A percentile compares a stretch with the other conserved stretches of the same genome.
phyloP scores from a whole-genome alignment of 805 yeast species.

The Starmerella vaccinii region DNA sequence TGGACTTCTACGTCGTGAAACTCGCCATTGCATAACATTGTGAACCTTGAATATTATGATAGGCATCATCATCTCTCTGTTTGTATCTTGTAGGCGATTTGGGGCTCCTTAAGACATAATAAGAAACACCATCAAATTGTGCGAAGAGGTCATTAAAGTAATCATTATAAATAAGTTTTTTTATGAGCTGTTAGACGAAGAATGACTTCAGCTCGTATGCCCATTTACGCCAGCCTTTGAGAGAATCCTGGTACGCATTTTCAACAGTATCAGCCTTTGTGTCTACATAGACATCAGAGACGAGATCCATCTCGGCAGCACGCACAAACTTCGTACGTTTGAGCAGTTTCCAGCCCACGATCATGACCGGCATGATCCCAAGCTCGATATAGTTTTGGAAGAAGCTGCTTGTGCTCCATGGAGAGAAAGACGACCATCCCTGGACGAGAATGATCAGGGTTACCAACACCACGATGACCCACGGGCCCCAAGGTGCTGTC shows the following conservation, averaged over 20 bases:
- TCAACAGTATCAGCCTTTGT: slow-evolving; percentile 40
- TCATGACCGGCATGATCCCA: slow-evolving; percentile 43
- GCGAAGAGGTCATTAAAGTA: no score
- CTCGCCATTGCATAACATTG: no score
- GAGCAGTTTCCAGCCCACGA: slow-evolving; percentile 48
- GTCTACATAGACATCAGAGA: slow-evolving; percentile 58
- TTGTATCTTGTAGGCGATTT: no score
- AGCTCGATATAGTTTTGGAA: slow-evolving; percentile 59
- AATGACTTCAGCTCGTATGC: slow-evolving; percentile 26
- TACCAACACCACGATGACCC: slow-evolving; percentile 39
- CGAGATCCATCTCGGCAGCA: slow-evolving; percentile 65
- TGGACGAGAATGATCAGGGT: slow-evolving; percentile 46
- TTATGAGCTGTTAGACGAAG: slow-evolving; percentile 8
- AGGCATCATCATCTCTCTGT: no score
- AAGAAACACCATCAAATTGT: no score
- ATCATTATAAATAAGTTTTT: neutral
- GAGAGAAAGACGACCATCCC: slow-evolving; percentile 54
- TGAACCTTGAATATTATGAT: no score
- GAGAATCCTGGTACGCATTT: slow-evolving; percentile 33
- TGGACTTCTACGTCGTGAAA: no score
- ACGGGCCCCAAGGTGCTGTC: slow-evolving; percentile 45
- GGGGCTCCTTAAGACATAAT: no score
- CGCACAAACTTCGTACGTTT: slow-evolving; percentile 55
- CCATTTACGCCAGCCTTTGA: slow-evolving; percentile 38
- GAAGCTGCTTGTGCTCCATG: slow-evolving; percentile 56